Conservation (phyloP, 257 asterid species). For the Ophiorrhiza pumila region DNA sequence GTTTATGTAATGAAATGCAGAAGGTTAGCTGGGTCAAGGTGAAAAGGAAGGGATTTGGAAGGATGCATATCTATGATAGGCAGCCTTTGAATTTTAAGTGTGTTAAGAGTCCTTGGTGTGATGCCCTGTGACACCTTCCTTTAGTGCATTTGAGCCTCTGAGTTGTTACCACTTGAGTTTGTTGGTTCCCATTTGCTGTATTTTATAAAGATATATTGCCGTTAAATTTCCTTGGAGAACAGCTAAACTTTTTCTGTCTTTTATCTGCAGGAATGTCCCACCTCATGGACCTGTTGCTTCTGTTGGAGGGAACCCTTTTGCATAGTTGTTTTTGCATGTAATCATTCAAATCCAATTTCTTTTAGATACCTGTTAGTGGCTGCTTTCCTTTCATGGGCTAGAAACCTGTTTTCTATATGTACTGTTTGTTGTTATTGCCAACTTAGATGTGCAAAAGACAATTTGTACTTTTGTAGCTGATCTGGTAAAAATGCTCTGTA, state of each 20-base stretch:
- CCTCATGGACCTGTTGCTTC: slow-evolving; percentile 64
- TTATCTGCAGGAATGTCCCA: slow-evolving; percentile 55
- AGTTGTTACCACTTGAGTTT: neutral
- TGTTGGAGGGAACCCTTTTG: slow-evolving; percentile 76
- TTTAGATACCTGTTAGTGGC: neutral
- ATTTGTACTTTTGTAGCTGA: too few relatives aligned
- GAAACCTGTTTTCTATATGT: too few relatives aligned
- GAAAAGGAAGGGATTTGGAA: neutral
- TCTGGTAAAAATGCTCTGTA: too few relatives aligned
- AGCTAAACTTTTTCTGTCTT: slow-evolving; percentile 1
- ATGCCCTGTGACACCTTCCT: neutral
- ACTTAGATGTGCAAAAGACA: too few relatives aligned
- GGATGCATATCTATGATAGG: neutral
- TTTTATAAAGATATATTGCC: neutral
- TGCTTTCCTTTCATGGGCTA: neutral
- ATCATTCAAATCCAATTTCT: too few relatives aligned
- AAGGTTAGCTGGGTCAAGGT: neutral
- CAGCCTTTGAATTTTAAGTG: neutral
- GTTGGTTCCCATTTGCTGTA: too few relatives aligned
- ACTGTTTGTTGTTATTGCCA: too few relatives aligned
- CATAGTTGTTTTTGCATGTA: slow-evolving; percentile 26
- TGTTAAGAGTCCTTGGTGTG: neutral
- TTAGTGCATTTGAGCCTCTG: neutral
- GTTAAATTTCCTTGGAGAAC: neutral
- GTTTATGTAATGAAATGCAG: too few relatives aligned